Evolutionary conservation across 352 stramenopile genomes (phyloP).

Genomic region (Pythium myriotylum): DNA sequence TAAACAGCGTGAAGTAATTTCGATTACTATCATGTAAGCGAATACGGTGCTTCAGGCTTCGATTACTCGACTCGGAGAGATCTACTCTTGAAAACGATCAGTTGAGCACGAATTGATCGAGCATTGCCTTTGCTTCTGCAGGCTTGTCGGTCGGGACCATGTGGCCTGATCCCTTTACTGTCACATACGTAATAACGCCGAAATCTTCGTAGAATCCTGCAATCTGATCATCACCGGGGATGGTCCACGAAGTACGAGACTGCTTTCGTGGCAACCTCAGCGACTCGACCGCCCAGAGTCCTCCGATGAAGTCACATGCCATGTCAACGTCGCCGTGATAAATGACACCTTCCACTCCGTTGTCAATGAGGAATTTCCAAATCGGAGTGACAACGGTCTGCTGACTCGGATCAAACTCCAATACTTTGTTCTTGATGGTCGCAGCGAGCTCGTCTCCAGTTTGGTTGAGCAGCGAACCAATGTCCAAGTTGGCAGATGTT

Average conservation of each 20-base stretch:
- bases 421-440: constrained; percentile 23
- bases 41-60: too few species aligned
- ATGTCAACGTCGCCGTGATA: constrained; percentile 32
- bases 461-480: constrained; percentile 8
- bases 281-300: constrained; percentile 30
- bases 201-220: constrained; percentile 61
- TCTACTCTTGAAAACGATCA: too few species aligned
- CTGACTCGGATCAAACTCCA: constrained; percentile 24
- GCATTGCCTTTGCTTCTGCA: constrained; percentile 15
- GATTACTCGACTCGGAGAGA: too few species aligned
- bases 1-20: too few species aligned
- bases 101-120: constrained; percentile 21
- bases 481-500: constrained; percentile 30
- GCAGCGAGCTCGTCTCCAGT: constrained; percentile 8
- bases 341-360: constrained; percentile 25
- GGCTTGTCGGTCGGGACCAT: constrained; percentile 67
- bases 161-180: constrained; percentile 67
- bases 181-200: constrained; percentile 56
- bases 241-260: constrained; percentile 11
- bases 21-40: too few species aligned
- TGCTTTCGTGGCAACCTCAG: constrained; percentile 17
- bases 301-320: constrained; percentile 31
- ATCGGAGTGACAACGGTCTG: constrained; percentile 23
- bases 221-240: constrained; percentile 33
- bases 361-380: constrained; percentile 20